A percentile compares a stretch with the other conserved stretches of the same genome.
Evolutionary conservation across 805 yeast genomes (phyloP).

Genomic region (Hanseniaspora lindneri): DNA sequence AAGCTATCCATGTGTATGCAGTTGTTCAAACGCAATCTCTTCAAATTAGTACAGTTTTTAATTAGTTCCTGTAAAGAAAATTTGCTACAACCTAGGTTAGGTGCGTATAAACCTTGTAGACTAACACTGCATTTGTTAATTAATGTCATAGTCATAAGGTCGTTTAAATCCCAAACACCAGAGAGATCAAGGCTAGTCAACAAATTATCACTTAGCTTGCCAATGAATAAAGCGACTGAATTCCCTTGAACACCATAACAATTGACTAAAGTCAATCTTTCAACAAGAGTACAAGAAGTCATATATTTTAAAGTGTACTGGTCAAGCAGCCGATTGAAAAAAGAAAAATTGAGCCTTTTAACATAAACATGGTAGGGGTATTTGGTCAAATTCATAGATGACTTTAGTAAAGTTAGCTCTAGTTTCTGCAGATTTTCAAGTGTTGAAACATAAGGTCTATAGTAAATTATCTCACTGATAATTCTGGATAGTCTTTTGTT

Average conservation of each 20-base stretch:
- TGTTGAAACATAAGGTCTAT: conserved; percentile 8
- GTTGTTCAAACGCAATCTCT: conserved; percentile 7
- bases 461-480: conserved; percentile 6
- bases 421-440: conserved; percentile 3
- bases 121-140: conserved; percentile 5
- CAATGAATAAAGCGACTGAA: background rate
- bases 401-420: conserved; percentile 5
- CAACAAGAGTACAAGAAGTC: background rate
- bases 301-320: background rate
- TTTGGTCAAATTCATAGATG: conserved; percentile 1
- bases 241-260: conserved; percentile 1
- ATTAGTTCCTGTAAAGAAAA: background rate
- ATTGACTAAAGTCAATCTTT: conserved; percentile 10
- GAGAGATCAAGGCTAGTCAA: conserved; percentile 15
- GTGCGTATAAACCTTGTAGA: conserved; percentile 10
- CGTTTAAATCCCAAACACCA: background rate
- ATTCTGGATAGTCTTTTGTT: conserved; percentile 2
- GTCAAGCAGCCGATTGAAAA: conserved; percentile 4
- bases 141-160: background rate
- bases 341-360: conserved; percentile 11
- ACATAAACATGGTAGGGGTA: conserved; percentile 8
- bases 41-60: conserved; percentile 3
- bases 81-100: conserved; percentile 2
- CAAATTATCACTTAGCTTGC: conserved; percentile 1
- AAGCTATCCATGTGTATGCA: background rate